These are phyloP conservation scores for Carex myosuroides DNA, from an alignment of 176 grass and related monocot genomes.

Conservation along the genomic window DNA sequence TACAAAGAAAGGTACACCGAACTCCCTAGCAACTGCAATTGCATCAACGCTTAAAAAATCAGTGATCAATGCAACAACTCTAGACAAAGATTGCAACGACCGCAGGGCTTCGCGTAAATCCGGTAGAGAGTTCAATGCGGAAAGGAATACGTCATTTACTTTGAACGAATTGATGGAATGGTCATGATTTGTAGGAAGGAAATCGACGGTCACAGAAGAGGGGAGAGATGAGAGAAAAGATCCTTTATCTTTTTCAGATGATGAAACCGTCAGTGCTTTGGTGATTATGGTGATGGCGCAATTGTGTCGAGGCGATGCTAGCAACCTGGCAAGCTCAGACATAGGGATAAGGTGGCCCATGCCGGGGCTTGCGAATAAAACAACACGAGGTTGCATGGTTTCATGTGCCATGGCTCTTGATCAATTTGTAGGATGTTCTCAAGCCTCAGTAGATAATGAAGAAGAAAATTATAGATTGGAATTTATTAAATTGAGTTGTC, in stretches of 20 bases:
- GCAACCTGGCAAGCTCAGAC: constrained; percentile 40
- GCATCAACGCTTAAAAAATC: constrained; percentile 46
- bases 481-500: background rate
- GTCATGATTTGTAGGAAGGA: constrained; percentile 31
- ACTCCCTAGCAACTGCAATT: constrained; percentile 30
- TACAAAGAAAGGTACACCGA: constrained; percentile 31
- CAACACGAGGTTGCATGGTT: constrained; percentile 29
- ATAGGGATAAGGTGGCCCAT: constrained; percentile 66
- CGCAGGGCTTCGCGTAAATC: background rate
- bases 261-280: constrained; percentile 15
- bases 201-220: background rate
- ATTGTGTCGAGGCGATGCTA: constrained; percentile 28
- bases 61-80: constrained; percentile 40
- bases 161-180: constrained; percentile 29
- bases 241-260: background rate
- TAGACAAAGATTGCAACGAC: background rate
- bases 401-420: background rate
- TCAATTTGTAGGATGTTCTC: background rate
- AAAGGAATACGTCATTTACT: background rate
- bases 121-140: background rate
- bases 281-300: constrained; percentile 38
- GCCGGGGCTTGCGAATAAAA: constrained; percentile 34
- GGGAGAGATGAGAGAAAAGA: constrained; percentile 17
- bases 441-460: background rate
- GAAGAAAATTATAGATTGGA: background rate